Conservation (phyloP, 2,329 filamentous ascomycete species). For the Coleophoma crateriformis region DNA sequence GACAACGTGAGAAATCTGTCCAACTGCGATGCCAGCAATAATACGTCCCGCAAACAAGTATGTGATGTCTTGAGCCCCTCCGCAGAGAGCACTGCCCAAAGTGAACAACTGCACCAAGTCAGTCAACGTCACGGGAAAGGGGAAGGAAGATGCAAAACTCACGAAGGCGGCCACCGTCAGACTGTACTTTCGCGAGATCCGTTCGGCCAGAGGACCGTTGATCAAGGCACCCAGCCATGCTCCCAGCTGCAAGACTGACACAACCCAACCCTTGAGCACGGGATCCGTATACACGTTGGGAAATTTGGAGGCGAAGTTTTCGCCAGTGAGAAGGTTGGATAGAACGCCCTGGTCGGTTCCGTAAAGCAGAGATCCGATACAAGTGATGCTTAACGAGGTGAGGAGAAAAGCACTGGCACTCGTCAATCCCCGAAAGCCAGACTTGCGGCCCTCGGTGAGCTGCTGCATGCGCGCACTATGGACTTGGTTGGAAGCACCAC, state of each 20-base stretch:
- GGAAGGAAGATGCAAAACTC: slow-evolving; percentile 9
- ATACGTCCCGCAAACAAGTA: slow-evolving; percentile 64
- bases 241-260: slow-evolving; percentile 63
- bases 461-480: slow-evolving; percentile 3
- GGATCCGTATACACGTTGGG: slow-evolving; percentile 34
- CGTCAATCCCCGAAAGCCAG: slow-evolving; percentile 1
- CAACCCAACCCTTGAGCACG: slow-evolving; percentile 31
- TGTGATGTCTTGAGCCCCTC: slow-evolving; percentile 37
- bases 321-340: slow-evolving; percentile 35
- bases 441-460: slow-evolving; percentile 1
- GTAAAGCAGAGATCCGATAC: slow-evolving; percentile 31
- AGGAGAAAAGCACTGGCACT: slow-evolving; percentile 1
- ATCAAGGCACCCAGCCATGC: slow-evolving; percentile 67
- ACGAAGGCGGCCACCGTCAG: slow-evolving; percentile 1
- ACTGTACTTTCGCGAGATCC: slow-evolving; percentile 10
- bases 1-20: slow-evolving; percentile 59
- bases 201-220: slow-evolving; percentile 62
- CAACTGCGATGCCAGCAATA: slow-evolving; percentile 64
- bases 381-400: slow-evolving; percentile 25
- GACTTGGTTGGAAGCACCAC: not conserved
- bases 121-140: slow-evolving; percentile 2
- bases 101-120: slow-evolving; percentile 15
- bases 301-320: slow-evolving; percentile 31
- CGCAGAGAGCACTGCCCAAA: slow-evolving; percentile 41
- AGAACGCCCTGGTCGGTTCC: slow-evolving; percentile 40